A percentile compares a stretch with the other conserved stretches of the same genome.
These are phyloP conservation scores for Eragrostis curvula DNA, from an alignment of 176 grass and related monocot genomes.

Conservation along the genomic window DNA sequence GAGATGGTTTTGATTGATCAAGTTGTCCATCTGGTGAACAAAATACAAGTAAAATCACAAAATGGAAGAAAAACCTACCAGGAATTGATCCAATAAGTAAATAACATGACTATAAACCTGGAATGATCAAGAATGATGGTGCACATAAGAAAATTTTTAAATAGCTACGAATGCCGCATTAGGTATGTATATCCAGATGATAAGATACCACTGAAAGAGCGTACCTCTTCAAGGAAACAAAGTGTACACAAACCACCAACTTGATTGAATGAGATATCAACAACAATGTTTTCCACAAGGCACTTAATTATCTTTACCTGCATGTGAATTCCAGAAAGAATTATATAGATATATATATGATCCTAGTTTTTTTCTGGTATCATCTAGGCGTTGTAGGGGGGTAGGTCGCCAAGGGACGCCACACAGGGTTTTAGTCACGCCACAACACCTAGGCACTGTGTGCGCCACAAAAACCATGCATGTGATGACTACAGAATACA, in stretches of 20 bases:
- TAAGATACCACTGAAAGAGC: background rate
- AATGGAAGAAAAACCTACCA: slow-evolving; percentile 13
- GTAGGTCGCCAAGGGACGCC: too few species aligned
- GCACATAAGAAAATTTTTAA: background rate
- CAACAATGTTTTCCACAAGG: slow-evolving; percentile 80
- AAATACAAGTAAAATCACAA: slow-evolving; percentile 4
- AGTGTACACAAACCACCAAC: slow-evolving; percentile 77
- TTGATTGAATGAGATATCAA: slow-evolving; percentile 82
- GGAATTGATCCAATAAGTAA: background rate
- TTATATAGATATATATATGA: too few species aligned
- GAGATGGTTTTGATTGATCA: slow-evolving; percentile 57
- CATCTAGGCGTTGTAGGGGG: too few species aligned
- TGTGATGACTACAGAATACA: too few species aligned
- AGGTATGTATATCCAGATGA: background rate
- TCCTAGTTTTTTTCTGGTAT: too few species aligned
- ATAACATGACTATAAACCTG: slow-evolving; percentile 1
- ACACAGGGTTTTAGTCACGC: too few species aligned
- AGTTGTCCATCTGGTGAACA: slow-evolving; percentile 46
- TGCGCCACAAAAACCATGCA: too few species aligned
- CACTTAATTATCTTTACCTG: slow-evolving; percentile 86
- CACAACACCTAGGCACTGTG: too few species aligned
- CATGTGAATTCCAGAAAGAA: slow-evolving; percentile 6
- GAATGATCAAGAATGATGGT: background rate
- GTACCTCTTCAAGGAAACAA: slow-evolving; percentile 74
- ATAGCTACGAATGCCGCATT: background rate